Base-by-base conservation (phyloP, 805 yeast genomes). In the Wickerhamomyces hampshirensis region DNA sequence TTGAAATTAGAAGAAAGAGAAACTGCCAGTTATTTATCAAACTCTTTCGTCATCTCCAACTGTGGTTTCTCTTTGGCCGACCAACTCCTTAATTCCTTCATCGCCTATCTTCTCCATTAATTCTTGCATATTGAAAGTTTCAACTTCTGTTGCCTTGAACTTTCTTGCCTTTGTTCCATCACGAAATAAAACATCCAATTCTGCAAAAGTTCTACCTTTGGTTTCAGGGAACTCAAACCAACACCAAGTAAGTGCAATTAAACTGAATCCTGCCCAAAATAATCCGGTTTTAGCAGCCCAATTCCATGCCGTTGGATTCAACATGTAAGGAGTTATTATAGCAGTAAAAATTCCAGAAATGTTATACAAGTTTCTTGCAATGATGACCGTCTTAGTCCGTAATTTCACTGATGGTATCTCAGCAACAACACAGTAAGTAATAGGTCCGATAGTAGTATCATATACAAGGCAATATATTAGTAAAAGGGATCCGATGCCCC, bases 201-300 rank as follows among this genome's bases (percentile, higher is more conserved):
- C 82, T 33, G 75, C 80, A 48, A 59, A 74, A 0, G 80, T 72
- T 53, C 75, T 65, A 28, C 65, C 66, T 49, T 63, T 63, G 12
- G 80, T 71, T 53, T 77, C 84, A 9, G 84, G 83, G 43, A 75
- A 62, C 37, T 69, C 67, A 53, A 72, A 71, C 60, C 60, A 73
- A 23, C 57, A 51, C 71, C 73, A 73, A 26, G 61, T 38, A 11
- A 63, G 14, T 13, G 60, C 48, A 9, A 56, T 3, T 5, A 60
- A 28, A 14, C 59, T 51, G 11, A 52, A 47, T 0, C 65, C 76
- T 31, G 66, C 69, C 62, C 68, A 71, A 38, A 71, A 53, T 42
- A 65, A 65, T 4, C 64, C 72, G 27, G 70, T 63, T 41, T 68
- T 68, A 8, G 69, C 69, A 23, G 62, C 59, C 65, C 65, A 56